Conservation (phyloP, 2,329 filamentous ascomycete species). For the Onygenales sp. region DNA sequence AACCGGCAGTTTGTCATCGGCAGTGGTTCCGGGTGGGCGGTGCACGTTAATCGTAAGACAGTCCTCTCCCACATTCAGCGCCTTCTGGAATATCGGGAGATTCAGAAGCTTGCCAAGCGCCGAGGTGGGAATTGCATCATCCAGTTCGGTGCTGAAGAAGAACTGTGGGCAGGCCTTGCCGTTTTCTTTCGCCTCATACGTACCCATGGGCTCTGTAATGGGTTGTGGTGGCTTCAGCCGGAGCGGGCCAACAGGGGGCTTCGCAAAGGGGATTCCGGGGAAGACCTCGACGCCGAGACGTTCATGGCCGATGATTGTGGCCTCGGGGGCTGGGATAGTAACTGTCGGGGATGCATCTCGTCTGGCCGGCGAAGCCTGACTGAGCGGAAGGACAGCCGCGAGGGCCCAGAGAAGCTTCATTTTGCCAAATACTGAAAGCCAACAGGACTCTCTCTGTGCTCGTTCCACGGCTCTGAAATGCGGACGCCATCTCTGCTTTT, state of each 20-base stretch:
- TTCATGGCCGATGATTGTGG: conserved; percentile 43
- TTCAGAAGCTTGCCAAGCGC: conserved; percentile 44
- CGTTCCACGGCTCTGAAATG: not conserved
- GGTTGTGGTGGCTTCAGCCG: conserved; percentile 61
- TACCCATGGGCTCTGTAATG: conserved; percentile 49
- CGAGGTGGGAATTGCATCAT: conserved; percentile 29
- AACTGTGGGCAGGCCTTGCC: conserved; percentile 65
- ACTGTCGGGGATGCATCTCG: conserved; percentile 43
- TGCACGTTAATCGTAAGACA: conserved; percentile 54
- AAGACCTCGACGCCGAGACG: conserved; percentile 52
- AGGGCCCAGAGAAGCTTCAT: not conserved
- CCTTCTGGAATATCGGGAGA: conserved; percentile 48
- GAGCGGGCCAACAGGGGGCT: conserved; percentile 56
- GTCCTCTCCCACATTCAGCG: conserved; percentile 51
- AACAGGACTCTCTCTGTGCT: not conserved
- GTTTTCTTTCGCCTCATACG: conserved; percentile 48
- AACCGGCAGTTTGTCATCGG: conserved; percentile 50
- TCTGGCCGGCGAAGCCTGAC: conserved; percentile 24
- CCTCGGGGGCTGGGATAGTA: conserved; percentile 40
- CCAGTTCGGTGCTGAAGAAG: conserved; percentile 44
- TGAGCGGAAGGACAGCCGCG: not conserved
- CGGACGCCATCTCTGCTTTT: not conserved
- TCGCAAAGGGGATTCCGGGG: conserved; percentile 65
- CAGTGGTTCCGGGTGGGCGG: conserved; percentile 47
- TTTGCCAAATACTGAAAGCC: not conserved